These are phyloP conservation scores for Mycena chlorophos DNA, from an alignment of 768 basidiomycete species.

Conservation along the genomic window DNA sequence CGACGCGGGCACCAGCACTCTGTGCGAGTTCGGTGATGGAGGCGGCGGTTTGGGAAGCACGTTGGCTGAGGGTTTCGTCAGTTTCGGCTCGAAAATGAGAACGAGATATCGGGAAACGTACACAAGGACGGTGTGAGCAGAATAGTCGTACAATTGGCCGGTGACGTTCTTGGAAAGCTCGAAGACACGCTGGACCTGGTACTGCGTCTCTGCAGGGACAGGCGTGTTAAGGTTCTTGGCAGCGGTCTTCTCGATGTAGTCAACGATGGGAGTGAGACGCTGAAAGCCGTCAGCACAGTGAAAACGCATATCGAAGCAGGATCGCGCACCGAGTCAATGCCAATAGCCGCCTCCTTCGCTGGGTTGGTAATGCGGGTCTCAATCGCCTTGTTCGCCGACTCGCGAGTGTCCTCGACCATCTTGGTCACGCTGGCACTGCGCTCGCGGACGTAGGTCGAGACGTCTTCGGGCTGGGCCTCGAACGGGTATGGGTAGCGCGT, in stretches of 20 bases:
- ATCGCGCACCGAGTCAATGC: constrained; percentile 65
- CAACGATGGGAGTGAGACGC: constrained; percentile 74
- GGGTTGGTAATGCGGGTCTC: constrained; percentile 67
- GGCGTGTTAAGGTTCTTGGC: constrained; percentile 49
- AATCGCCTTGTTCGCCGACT: constrained; percentile 58
- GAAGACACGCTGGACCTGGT: constrained; percentile 77
- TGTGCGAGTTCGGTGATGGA: constrained; percentile 58
- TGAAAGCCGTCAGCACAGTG: constrained; percentile 25
- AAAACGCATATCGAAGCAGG: neutral
- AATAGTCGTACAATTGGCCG: constrained; percentile 63
- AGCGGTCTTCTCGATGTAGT: constrained; percentile 60
- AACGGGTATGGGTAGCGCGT: constrained; percentile 76
- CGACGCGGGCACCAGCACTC: constrained; percentile 56
- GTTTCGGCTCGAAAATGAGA: neutral
- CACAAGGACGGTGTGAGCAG: constrained; percentile 66
- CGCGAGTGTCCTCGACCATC: constrained; percentile 34
- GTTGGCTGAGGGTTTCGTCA: constrained; percentile 48
- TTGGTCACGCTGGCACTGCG: constrained; percentile 55
- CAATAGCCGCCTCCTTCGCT: constrained; percentile 60
- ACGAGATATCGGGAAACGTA: constrained; percentile 36
- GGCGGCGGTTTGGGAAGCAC: constrained; percentile 66
- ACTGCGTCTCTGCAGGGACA: constrained; percentile 55
- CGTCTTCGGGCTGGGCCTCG: constrained; percentile 70
- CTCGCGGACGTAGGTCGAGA: constrained; percentile 59
- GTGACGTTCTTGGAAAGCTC: constrained; percentile 63